Conservation (phyloP, 768 basidiomycete genomes). For the Pisolithus marmoratus region DNA sequence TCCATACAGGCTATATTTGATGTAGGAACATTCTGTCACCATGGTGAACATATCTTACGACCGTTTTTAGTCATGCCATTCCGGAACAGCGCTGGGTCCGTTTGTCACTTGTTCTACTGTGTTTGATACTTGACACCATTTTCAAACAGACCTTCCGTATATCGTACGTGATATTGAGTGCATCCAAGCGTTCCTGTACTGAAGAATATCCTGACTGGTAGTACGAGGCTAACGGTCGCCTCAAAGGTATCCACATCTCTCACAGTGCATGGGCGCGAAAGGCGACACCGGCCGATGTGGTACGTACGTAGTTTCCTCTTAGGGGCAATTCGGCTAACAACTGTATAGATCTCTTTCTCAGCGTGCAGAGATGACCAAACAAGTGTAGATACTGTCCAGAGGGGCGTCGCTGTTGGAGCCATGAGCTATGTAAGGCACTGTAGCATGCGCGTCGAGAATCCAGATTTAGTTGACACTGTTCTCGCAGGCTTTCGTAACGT, state of each 20-base stretch:
- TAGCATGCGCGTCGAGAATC: not conserved
- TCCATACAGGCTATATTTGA: slow-evolving; percentile 40
- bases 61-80: slow-evolving; percentile 39
- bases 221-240: slow-evolving; percentile 56
- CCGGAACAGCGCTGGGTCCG: slow-evolving; percentile 42
- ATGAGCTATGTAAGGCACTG: slow-evolving; percentile 66
- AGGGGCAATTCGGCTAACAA: not conserved
- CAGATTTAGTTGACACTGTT: not conserved
- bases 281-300: slow-evolving; percentile 70
- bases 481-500: slow-evolving; percentile 55
- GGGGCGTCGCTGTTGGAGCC: slow-evolving; percentile 65
- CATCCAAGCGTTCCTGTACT: not conserved
- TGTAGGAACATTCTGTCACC: slow-evolving; percentile 27
- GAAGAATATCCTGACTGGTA: slow-evolving; percentile 14
- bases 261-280: slow-evolving; percentile 33
- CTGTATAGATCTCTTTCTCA: slow-evolving; percentile 58
- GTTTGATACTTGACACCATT: not conserved
- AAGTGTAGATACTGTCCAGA: slow-evolving; percentile 63
- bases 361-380: slow-evolving; percentile 68
- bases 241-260: slow-evolving; percentile 41
- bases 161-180: slow-evolving; percentile 13
- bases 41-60: not conserved
- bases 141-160: slow-evolving; percentile 19
- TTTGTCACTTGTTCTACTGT: not conserved
- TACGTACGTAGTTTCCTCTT: slow-evolving; percentile 27